Conservation (phyloP, 192 early-diverging fungal species). For the Cladochytrium replicatum region DNA sequence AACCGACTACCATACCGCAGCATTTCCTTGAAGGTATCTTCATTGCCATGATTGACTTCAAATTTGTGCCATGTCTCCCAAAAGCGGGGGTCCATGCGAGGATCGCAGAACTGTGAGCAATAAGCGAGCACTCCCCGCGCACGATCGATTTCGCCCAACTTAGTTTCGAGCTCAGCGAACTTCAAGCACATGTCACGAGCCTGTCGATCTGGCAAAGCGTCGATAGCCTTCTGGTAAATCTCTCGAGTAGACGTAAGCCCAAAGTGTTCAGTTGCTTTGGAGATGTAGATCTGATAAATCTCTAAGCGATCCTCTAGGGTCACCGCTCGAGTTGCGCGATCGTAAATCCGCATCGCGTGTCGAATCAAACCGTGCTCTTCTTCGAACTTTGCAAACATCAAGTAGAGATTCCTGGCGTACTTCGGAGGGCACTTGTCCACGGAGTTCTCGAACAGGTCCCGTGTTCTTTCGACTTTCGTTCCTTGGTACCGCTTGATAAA, state of each 20-base stretch:
- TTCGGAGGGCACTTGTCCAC: conserved; percentile 73
- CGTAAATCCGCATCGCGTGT: conserved; percentile 89
- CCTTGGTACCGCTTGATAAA: conserved; percentile 83
- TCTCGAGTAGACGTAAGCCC: conserved; percentile 78
- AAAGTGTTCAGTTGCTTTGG: conserved; percentile 76
- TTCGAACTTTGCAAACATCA: conserved; percentile 87
- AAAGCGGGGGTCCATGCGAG: conserved; percentile 60
- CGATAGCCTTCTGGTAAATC: conserved; percentile 89
- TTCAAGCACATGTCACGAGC: conserved; percentile 67
- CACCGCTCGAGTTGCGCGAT: conserved; percentile 80
- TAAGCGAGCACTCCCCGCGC: conserved; percentile 82
- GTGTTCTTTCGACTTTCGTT: conserved; percentile 74
- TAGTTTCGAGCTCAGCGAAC: conserved; percentile 80
- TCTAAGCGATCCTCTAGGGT: conserved; percentile 61
- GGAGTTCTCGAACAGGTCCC: conserved; percentile 95
- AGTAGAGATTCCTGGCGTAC: conserved; percentile 75
- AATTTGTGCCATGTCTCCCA: conserved; percentile 95
- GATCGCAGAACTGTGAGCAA: conserved; percentile 79
- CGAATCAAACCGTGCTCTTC: conserved; percentile 84
- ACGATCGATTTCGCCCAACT: conserved; percentile 89
- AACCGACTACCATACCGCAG: conserved; percentile 40
- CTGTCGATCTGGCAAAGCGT: conserved; percentile 68
- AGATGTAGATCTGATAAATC: conserved; percentile 82
- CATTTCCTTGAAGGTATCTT: conserved; percentile 98
- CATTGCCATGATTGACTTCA: conserved; percentile 93